Evolutionary conservation across 2,329 filamentous ascomycete species (phyloP), one percentile per base, ranked within the genome.

Genomic region (Penicillium sp.): DNA sequence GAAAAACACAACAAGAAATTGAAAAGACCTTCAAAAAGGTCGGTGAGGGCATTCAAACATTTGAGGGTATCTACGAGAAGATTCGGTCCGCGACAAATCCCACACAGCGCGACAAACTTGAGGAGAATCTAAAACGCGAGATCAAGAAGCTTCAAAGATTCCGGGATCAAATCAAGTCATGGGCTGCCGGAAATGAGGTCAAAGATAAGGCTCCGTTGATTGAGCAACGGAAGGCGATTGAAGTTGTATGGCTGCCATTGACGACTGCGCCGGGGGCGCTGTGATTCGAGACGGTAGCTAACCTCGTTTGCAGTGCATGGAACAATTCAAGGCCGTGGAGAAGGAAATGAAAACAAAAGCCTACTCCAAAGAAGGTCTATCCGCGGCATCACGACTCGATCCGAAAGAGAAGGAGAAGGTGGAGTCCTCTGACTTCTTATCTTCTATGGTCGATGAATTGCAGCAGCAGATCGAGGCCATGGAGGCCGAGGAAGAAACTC

Each of bases 291-390:
- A n/a, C n/a, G 16, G 23, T 30, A 40, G 47, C 60, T 63, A 61
- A 65, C 48, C 17, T 30, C 32, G 37, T 35, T 33, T 37, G 37
- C 50, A 70, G 62, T 69, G 65, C 69, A 98, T 98, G 92, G 92
- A 98, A 70, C 88, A 87, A 59, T 98, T 98, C 78, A 98, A 98
- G 72, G 90, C 89, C n/a, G 92, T 98, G 36, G 92, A 98, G 68
- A 98, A 98, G 74, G 92, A 95, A 59, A 96, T 98, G 92, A 98
- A 98, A 75, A 98, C 92, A 40, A 98, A 98, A 68, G 92, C 92
- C 45, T 98, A 95, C 69, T 96, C 92, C 46, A 96, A 98, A 73
- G 92, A 96, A 68, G 92, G 92, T 30, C 71, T 98, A 50, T 92
- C 86, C 48, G 85, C 90, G 35, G 87, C 88, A 16, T 82, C 87